Evolutionary conservation across 1,284 basidiomycete species (phyloP).

Genomic region (Neonothopanus nambi): DNA sequence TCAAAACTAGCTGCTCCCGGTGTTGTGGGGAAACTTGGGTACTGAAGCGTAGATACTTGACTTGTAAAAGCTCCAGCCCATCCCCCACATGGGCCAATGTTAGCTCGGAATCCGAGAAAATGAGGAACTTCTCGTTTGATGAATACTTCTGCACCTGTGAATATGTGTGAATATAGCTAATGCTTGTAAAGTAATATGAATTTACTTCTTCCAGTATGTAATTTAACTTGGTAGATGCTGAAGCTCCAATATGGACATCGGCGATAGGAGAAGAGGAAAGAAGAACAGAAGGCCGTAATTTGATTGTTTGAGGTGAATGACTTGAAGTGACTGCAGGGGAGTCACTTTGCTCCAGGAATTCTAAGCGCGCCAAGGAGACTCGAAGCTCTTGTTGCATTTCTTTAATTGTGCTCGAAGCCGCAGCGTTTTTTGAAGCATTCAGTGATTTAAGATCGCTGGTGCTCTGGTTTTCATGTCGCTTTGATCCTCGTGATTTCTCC

Average conservation of each 20-base stretch:
- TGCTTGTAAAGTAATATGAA: conserved; percentile 4
- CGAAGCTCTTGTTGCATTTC: conserved; percentile 49
- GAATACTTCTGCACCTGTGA: conserved; percentile 57
- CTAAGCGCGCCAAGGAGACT: conserved; percentile 32
- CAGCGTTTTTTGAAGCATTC: conserved; percentile 39
- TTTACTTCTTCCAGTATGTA: conserved; percentile 71
- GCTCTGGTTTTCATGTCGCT: not conserved
- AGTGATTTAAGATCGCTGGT: conserved; percentile 25
- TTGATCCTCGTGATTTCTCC: not conserved
- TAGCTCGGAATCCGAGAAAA: conserved; percentile 75
- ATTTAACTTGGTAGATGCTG: conserved; percentile 71
- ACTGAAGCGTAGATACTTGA: conserved; percentile 64
- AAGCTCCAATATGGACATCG: conserved; percentile 51
- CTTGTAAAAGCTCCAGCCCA: conserved; percentile 60
- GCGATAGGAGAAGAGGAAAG: conserved; percentile 46
- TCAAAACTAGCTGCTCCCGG: conserved; percentile 63
- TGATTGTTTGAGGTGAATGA: conserved; percentile 3
- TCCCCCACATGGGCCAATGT: conserved; percentile 76
- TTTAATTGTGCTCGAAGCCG: conserved; percentile 40
- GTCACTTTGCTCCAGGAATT: conserved; percentile 19
- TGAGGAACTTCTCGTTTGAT: conserved; percentile 72
- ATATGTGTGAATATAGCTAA: conserved; percentile 4
- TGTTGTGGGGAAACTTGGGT: conserved; percentile 45
- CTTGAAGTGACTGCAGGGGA: not conserved
- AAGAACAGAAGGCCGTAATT: conserved; percentile 27